Conservation (phyloP, 192 early-diverging fungal genomes). For the Allomyces macrogynus region DNA sequence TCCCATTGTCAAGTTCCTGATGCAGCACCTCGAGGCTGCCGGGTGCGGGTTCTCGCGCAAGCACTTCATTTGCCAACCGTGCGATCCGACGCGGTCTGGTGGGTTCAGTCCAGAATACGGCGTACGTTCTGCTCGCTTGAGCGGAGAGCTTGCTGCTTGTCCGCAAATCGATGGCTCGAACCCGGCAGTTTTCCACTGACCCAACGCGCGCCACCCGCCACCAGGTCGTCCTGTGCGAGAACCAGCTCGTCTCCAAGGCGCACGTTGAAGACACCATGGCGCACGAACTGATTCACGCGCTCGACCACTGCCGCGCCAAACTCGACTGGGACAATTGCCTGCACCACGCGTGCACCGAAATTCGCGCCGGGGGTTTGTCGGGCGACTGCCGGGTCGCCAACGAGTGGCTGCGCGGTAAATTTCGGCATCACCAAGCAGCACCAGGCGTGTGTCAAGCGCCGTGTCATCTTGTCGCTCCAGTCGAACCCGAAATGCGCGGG, state of each 20-base stretch:
- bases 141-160: neutral
- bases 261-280: conserved; percentile 82
- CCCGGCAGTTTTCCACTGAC: neutral
- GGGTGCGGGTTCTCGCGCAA: conserved; percentile 37
- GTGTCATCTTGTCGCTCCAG: conserved; percentile 56
- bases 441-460: conserved; percentile 67
- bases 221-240: conserved; percentile 63
- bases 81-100: conserved; percentile 58
- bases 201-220: neutral
- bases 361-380: conserved; percentile 54
- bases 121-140: no score
- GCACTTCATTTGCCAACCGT: conserved; percentile 59
- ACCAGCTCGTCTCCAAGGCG: conserved; percentile 51
- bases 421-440: conserved; percentile 56
- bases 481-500: conserved; percentile 57
- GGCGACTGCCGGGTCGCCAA: conserved; percentile 55
- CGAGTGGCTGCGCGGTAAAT: conserved; percentile 43
- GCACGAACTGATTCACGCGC: conserved; percentile 79
- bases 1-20: conserved; percentile 76
- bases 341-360: conserved; percentile 67
- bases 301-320: conserved; percentile 52
- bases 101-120: conserved; percentile 63
- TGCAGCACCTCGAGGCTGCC: conserved; percentile 44
- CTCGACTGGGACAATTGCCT: conserved; percentile 50
- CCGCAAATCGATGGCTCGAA: neutral